Base-by-base conservation (phyloP, 108 stramenopile genomes). In the Schizochytrium sp. region DNA sequence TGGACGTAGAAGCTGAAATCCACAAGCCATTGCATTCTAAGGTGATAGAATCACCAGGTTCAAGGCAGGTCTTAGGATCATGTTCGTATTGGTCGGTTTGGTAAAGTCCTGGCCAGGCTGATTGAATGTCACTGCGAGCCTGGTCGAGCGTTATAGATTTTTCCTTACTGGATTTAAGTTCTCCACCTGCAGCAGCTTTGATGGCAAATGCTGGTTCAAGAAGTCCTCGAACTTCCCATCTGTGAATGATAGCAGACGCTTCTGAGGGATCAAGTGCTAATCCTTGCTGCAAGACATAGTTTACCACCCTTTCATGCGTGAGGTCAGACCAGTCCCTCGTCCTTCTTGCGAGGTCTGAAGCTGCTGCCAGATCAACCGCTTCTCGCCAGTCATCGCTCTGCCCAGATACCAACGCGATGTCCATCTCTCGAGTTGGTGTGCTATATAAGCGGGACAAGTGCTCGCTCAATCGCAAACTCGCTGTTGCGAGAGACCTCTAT, bases 301-400 rank as follows among this genome's bases (percentile, higher is more conserved):
- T 69, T 69, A 38, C 64, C 8, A 69, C 15, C 19, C 15, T 38
- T 1, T 69, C 64, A 38, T 69, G 2, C 2, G 7, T 69, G 64
- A 69, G 64, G 28, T 69, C 64, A 44, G 64, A 8, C 64, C 64
- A 69, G 64, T 69, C 64, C 44, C 44, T 7, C 0, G 64, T 69
- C 44, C 28, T 69, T 1, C 64, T 38, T 44, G 64, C 12, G 64
- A 69, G 64, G 42, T 69, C 64, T 38, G 8, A 28, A 44, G 64
- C 64, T 8, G 64, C 64, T 8, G 64, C 64, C 10, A 69, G 64
- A 44, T 69, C 3, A 38, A 15, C 28, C 12, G 64, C 64, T 7
- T 69, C 64, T 69, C 28, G 28, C 28, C 28, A 28, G 28, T 69
- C 64, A 44, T 69, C 64, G 64, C 28, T 58, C 13, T 17, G 57